Evolutionary conservation across 352 stramenopile genomes (phyloP), one percentile per base, ranked within the genome.

Genomic region (Globisporangium takayamanum): DNA sequence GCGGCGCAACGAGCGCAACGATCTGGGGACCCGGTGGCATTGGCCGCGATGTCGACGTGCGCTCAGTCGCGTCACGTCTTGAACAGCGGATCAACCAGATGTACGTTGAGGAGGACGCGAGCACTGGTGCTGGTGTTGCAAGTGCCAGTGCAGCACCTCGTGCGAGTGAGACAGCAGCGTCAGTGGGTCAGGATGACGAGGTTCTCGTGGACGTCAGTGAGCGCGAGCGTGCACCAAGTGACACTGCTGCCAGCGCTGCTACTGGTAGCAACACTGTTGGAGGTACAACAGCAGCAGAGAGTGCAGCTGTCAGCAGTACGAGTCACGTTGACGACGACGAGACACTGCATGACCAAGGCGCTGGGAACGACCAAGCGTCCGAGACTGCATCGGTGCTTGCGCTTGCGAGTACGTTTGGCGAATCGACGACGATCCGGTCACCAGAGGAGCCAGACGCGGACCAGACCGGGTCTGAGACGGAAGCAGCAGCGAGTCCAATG

Each of bases 341-440:
- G 20, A 60, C 22, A 6, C 20, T 49, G 7, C 41, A 37, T 16
- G 64, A 59, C 15, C 58, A 67, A 49, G 62, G 46, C 11, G 60
- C 52, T 28, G 69, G 39, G 5, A 67, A 78, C 47, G 70, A 69
- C 11, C 14, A 59, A 5, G 59, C 65, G 25, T 76, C 71, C 3
- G 84, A 94, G 41, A 76, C 86, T 15, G 86, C 82, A 46, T 93
- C 84, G 22, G 84, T 95, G 26, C 71, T 84, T 55, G 86, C 84
- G n/a, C 69, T 95, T 55, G 78, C 86, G 5, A 95, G 86, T 54
- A 91, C 84, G 22, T 72, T 95, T 46, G 83, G 80, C 14, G 82
- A 93, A 61, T 92, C 78, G 10, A 93, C 78, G 10, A 93, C 84
- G 2, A 63, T 95, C 44, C 75, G 80, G 2, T 94, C 86, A 28